Base-by-base conservation (phyloP, 345 rosid genomes). In the Populus ilicifolia region DNA sequence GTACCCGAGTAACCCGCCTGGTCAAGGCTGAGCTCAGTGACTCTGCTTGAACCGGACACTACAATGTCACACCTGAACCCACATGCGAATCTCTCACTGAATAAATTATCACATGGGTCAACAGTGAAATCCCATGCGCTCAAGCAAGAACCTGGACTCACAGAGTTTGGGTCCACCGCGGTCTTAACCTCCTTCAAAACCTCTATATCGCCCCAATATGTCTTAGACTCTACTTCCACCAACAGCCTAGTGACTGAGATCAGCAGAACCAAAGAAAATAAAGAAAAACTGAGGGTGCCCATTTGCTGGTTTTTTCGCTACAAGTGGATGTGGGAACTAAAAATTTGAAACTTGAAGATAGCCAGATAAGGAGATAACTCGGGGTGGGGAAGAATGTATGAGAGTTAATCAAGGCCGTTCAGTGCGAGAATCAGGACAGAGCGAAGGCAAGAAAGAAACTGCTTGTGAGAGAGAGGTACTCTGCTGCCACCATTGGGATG, bases 61-160 rank as follows among this genome's bases (percentile, higher is more conserved):
- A 77, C 62, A 27, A 72, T 6, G 76, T 92, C 96, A 81, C 98
- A 94, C 59, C 97, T 87, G 89, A 94, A 93, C 20, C 98, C 98
- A 72, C 98, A 94, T 0, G 92, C 88, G 91, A 94, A 94, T 35
- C 78, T 75, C n/a, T 92, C 94, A 74, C 91, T 77, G 87, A 88
- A 94, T 56, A 91, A 83, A 83, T n/a, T 74, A 84, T 91, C 97
- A 72, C 97, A 94, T 14, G 97, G 98, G 76, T 93, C 98, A 46
- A 84, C 70, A 8, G 91, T 79, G 87, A 94, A 94, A 77, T 94
- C 92, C 98, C 97, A 94, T 0, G 97, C 86, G 76, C 88, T 84
- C 71, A 93, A 73, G 78, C 98, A 93, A 5, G 97, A 94, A 11
- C 98, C 98, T 2, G 93, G 92, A 46, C 7, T 84, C 46, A 89